A percentile compares a stretch with the other conserved stretches of the same genome.
Evolutionary conservation across 768 basidiomycete species (phyloP).

Genomic region (Lactarius sanguifluus): DNA sequence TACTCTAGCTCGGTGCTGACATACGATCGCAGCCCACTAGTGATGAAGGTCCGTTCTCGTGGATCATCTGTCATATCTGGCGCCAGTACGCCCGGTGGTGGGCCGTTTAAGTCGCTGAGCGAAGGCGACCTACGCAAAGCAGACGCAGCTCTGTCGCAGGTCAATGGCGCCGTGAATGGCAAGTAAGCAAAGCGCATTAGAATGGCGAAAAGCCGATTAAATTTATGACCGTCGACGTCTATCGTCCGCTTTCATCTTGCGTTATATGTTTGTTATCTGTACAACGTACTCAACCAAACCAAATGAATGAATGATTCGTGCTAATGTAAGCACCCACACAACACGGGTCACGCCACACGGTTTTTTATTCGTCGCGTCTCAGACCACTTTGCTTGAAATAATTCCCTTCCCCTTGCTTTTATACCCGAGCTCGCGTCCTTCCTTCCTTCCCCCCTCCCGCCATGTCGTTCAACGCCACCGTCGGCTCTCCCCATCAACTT

Average conservation of each 20-base stretch:
- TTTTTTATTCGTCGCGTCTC: constrained; percentile 4
- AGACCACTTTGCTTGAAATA: constrained; percentile 15
- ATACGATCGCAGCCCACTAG: constrained; percentile 60
- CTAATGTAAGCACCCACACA: neutral
- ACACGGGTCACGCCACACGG: neutral
- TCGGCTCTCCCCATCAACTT: constrained; percentile 18
- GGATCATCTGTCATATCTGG: constrained; percentile 72
- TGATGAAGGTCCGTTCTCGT: constrained; percentile 87
- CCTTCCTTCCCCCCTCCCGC: neutral
- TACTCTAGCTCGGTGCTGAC: constrained; percentile 19
- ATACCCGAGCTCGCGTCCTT: neutral
- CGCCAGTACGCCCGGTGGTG: constrained; percentile 86
- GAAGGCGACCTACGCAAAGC: constrained; percentile 86
- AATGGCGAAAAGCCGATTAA: constrained; percentile 5
- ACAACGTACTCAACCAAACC: constrained; percentile 17
- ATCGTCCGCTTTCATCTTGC: constrained; percentile 21
- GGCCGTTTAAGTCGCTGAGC: constrained; percentile 72
- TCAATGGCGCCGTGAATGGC: constrained; percentile 35
- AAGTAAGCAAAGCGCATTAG: constrained; percentile 8
- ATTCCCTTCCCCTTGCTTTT: constrained; percentile 6
- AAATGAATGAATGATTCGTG: constrained; percentile 5
- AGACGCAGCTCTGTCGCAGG: constrained; percentile 80
- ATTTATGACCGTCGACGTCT: constrained; percentile 22
- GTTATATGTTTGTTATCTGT: constrained; percentile 25
- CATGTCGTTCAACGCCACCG: constrained; percentile 30